These are phyloP conservation scores for Mytilinidion resinicola DNA, from an alignment of 495 filamentous ascomycete species.

Conservation along the genomic window DNA sequence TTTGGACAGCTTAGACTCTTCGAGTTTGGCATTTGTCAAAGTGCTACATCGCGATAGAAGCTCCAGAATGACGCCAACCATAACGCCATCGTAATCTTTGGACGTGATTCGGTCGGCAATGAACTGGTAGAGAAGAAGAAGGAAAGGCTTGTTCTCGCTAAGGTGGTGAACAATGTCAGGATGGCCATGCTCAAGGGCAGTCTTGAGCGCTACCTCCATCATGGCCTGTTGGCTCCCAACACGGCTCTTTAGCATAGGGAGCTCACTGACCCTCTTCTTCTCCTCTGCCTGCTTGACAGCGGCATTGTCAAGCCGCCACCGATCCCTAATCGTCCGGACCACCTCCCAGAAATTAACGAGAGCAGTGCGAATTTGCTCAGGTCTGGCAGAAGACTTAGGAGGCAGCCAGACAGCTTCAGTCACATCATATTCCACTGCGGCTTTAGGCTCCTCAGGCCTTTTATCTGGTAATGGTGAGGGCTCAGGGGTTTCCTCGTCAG, in stretches of 20 bases:
- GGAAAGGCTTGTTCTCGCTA: conserved; percentile 51
- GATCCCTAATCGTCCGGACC: conserved; percentile 54
- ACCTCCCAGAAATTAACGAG: conserved; percentile 56
- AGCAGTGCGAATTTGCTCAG: conserved; percentile 46
- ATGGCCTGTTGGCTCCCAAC: conserved; percentile 54
- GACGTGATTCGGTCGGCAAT: conserved; percentile 60
- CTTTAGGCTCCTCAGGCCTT: conserved; percentile 47
- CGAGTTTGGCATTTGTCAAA: conserved; percentile 54
- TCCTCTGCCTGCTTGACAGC: conserved; percentile 53
- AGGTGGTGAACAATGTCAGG: conserved; percentile 56
- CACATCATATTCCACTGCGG: conserved; percentile 55
- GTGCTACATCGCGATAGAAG: conserved; percentile 59
- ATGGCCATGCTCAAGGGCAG: conserved; percentile 57
- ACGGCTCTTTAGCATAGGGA: conserved; percentile 42
- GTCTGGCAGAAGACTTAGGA: conserved; percentile 40
- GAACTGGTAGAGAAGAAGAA: conserved; percentile 55
- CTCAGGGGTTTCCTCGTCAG: conserved; percentile 47
- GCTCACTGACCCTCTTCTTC: conserved; percentile 44
- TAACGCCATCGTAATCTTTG: conserved; percentile 55
- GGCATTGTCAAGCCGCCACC: conserved; percentile 54
- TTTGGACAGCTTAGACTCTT: conserved; percentile 62
- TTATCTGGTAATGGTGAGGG: conserved; percentile 47
- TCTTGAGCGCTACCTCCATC: conserved; percentile 53
- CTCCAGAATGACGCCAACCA: conserved; percentile 51
- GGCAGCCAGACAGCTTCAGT: conserved; percentile 61